Percentiles rank a stretch among this genome's conserved stretches.
Conservation (phyloP, 768 basidiomycete genomes). For the Podaxis sp. region DNA sequence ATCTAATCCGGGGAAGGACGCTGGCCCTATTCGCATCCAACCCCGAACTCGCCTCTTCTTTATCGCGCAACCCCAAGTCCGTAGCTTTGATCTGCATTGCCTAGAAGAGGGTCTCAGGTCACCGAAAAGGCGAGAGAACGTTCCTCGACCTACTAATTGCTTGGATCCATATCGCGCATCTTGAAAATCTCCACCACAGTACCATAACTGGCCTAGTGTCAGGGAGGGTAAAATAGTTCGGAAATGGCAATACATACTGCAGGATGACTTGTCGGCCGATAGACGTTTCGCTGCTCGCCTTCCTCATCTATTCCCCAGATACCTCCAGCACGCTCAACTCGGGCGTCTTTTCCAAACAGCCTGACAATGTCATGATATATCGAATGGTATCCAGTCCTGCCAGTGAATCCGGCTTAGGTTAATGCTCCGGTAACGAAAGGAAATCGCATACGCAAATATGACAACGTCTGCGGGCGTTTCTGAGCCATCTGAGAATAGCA, state of each 20-base stretch:
- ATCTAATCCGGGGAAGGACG: no score
- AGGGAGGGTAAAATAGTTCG: background rate
- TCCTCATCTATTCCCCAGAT: slow-evolving; percentile 44
- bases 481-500: slow-evolving; percentile 39
- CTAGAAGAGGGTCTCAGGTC: background rate
- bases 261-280: slow-evolving; percentile 42
- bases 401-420: background rate
- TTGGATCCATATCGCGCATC: slow-evolving; percentile 34
- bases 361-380: slow-evolving; percentile 30
- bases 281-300: slow-evolving; percentile 36
- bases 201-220: slow-evolving; percentile 36
- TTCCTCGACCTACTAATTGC: slow-evolving; percentile 28
- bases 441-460: background rate
- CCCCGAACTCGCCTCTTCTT: no score
- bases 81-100: slow-evolving; percentile 11
- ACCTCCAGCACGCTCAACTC: slow-evolving; percentile 27
- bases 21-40: no score
- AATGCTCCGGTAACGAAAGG: background rate
- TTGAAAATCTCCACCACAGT: slow-evolving; percentile 36
- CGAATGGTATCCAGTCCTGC: slow-evolving; percentile 8
- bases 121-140: background rate
- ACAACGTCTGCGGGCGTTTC: slow-evolving; percentile 7
- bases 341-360: slow-evolving; percentile 34
- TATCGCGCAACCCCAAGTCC: slow-evolving; percentile 3
- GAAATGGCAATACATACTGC: slow-evolving; percentile 27